phyloP scores from a whole-genome alignment of 257 asterid species.

The Thymus quinquecostatus region DNA sequence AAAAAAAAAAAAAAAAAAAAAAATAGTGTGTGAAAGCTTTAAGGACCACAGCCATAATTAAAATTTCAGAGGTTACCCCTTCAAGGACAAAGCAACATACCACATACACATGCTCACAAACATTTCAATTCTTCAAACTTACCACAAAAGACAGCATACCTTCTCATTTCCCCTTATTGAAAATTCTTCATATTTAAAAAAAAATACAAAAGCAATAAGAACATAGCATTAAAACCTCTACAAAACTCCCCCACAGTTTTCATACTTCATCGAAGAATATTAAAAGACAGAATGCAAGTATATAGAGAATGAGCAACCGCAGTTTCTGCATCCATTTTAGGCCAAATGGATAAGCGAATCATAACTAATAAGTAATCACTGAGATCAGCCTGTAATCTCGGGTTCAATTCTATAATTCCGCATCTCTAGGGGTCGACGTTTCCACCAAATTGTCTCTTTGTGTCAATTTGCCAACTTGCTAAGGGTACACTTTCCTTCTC shows the following conservation, averaged over 20 bases:
- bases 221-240: too few species aligned
- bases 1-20: not conserved
- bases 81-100: not conserved
- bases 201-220: too few species aligned
- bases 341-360: not conserved
- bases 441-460: constrained; percentile 17
- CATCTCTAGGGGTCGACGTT: constrained; percentile 24
- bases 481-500: constrained; percentile 8
- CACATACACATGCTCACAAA: constrained; percentile 3
- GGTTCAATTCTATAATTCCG: constrained; percentile 19
- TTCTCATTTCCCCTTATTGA: not conserved
- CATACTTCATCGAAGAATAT: too few species aligned
- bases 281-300: not conserved
- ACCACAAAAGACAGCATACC: not conserved
- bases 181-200: not conserved
- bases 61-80: not conserved
- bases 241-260: too few species aligned
- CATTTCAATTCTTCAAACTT: not conserved
- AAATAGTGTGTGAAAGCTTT: not conserved
- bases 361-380: not conserved
- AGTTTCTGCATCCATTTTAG: not conserved
- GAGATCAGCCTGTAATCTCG: constrained; percentile 4
- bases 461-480: constrained; percentile 33
- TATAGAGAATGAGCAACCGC: not conserved
- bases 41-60: constrained; percentile 33